Evolutionary conservation across 495 filamentous ascomycete species (phyloP).

Genomic region (Viridothelium virens): DNA sequence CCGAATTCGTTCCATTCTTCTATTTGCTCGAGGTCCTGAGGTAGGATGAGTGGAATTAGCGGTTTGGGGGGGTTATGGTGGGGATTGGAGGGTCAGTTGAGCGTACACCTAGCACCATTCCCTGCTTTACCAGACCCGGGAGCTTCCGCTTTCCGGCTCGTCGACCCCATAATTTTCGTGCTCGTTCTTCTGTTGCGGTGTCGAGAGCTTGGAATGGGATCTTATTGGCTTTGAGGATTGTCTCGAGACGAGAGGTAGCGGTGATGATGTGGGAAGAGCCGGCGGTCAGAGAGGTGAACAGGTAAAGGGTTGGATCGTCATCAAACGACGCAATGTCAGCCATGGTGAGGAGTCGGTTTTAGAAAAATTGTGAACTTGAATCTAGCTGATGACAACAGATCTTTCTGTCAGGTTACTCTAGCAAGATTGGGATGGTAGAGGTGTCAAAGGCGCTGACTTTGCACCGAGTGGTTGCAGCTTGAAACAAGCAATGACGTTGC

Average conservation of each 20-base stretch:
- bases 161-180: conserved; percentile 82
- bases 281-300: conserved; percentile 91
- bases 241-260: conserved; percentile 88
- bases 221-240: conserved; percentile 89
- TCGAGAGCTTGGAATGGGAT: conserved; percentile 89
- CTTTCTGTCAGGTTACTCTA: not conserved
- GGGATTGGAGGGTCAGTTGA: conserved; percentile 1
- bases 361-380: not conserved
- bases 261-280: conserved; percentile 97
- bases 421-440: not conserved
- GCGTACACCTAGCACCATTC: conserved; percentile 77
- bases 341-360: not conserved
- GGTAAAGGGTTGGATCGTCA: conserved; percentile 73
- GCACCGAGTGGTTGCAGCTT: not conserved
- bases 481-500: conserved; percentile 6
- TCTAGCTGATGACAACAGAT: not conserved
- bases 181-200: conserved; percentile 84
- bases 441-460: not conserved
- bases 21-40: conserved; percentile 80
- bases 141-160: conserved; percentile 72
- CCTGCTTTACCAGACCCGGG: conserved; percentile 81
- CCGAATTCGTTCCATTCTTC: conserved; percentile 99
- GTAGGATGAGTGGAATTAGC: conserved; percentile 3
- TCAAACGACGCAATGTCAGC: conserved; percentile 52
- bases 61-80: not conserved